A percentile compares a stretch with the other conserved stretches of the same genome.
phyloP scores from a whole-genome alignment of 1,284 basidiomycete genomes.

The Malassezia japonica region DNA sequence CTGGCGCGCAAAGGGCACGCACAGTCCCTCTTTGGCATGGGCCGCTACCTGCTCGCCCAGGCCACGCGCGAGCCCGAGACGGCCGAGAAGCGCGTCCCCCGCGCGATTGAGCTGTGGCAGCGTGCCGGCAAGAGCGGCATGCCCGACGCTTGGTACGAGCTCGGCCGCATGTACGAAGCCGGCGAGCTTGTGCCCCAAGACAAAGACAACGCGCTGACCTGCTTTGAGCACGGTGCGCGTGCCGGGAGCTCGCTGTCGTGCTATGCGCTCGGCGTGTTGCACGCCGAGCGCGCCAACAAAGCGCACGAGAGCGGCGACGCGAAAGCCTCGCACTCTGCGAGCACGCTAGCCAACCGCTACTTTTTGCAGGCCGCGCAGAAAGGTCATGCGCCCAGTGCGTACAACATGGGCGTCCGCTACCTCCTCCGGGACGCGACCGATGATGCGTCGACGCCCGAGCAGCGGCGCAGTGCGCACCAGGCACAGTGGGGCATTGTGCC shows the following conservation, averaged over 20 bases:
- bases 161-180: conserved; percentile 21
- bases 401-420: conserved; percentile 34
- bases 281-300: neutral
- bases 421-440: conserved; percentile 9
- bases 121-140: conserved; percentile 29
- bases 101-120: conserved; percentile 23
- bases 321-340: conserved; percentile 19
- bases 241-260: conserved; percentile 15
- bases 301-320: neutral
- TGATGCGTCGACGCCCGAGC: conserved; percentile 15
- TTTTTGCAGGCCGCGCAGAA: conserved; percentile 32
- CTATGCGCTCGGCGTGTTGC: conserved; percentile 11
- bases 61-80: conserved; percentile 15
- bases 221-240: conserved; percentile 27
- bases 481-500: conserved; percentile 27
- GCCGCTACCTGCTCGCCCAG: conserved; percentile 25
- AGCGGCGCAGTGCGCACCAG: conserved; percentile 20
- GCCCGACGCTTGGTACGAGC: conserved; percentile 37
- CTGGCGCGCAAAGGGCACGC: conserved; percentile 29
- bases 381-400: conserved; percentile 34
- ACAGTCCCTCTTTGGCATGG: conserved; percentile 26
- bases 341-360: conserved; percentile 13
- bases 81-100: conserved; percentile 15
- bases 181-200: conserved; percentile 21
- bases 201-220: conserved; percentile 14